Base-by-base conservation (phyloP, 2,329 filamentous ascomycete species). In the Sclerotinia borealis region DNA sequence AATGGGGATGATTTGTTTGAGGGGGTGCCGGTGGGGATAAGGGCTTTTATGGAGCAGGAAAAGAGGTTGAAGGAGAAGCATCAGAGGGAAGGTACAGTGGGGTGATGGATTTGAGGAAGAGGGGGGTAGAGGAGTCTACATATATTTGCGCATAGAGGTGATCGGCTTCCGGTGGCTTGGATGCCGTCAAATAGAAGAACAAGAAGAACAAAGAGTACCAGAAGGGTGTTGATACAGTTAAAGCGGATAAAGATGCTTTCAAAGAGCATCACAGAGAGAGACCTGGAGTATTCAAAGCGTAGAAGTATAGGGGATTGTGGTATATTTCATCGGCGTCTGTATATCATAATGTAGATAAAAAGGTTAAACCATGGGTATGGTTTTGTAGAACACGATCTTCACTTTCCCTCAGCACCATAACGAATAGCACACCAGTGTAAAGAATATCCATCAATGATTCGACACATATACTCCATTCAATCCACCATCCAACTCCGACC, bases 21-120 rank as follows among this genome's bases (percentile, higher is more conserved):
- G 56, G 85, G 85, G 68, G 87, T 99, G 59, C 93, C 95, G 0
- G 90, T 98, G 11, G 95, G 93, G 0, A 97, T 99, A 68, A 82
- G 91, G 66, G 93, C 96, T 76, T 99, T 99, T 72, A 98, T 99
- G 93, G 92, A 89, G 79, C 92, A 89, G 65, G 95, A 99, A 79
- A 98, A 98, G 83, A 88, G 81, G 75, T 76, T 99, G 65, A 93
- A 91, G 76, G 82, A 90, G 75, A 89, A 85, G 76, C 90, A 93
- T 74, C 76, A 78, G 71, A 77, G 80, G 59, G 85, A 86, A 62
- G 79, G 81, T 7, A 68, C 67, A 2, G 59, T 39, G 58, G 65
- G 67, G 31, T 64, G 43, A 51, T 43, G 27, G 9, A 15, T 4
- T 10, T 25, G 29, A 1, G 49, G 56, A 59, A 29, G 36, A n/a